phyloP scores from a whole-genome alignment of 2,329 filamentous ascomycete genomes.

The Trichophyton equinum region DNA sequence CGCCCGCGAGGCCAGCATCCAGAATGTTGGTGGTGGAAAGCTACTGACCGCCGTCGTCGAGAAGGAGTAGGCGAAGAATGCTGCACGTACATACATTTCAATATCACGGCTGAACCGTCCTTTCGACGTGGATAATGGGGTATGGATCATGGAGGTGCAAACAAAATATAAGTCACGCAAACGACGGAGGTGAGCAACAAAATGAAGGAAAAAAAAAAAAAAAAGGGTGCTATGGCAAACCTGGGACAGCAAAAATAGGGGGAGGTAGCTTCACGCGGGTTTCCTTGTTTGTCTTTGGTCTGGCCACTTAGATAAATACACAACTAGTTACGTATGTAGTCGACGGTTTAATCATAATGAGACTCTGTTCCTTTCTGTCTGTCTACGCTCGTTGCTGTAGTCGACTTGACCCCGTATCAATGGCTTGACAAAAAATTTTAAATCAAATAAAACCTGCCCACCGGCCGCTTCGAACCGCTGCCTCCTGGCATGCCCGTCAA shows the following conservation, averaged over 20 bases:
- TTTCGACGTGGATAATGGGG: not conserved
- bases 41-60: conserved; percentile 8
- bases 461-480: not conserved
- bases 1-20: conserved; percentile 43
- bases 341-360: conserved; percentile 1
- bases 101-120: not conserved
- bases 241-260: not conserved
- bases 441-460: not conserved
- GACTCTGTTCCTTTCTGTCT: not conserved
- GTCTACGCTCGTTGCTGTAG: not conserved
- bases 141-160: not conserved
- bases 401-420: not conserved
- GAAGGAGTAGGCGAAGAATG: not conserved
- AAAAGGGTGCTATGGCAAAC: not conserved
- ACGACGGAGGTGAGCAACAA: too few species aligned
- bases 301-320: conserved; percentile 1
- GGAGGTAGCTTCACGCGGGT: not conserved
- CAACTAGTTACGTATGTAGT: not conserved
- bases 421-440: not conserved
- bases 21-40: conserved; percentile 23
- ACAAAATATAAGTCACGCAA: not conserved
- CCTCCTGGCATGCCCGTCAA: not conserved
- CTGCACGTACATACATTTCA: not conserved
- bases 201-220: not conserved
- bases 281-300: not conserved